Base-by-base conservation (phyloP, 345 rosid genomes). In the Limnanthes douglasii region DNA sequence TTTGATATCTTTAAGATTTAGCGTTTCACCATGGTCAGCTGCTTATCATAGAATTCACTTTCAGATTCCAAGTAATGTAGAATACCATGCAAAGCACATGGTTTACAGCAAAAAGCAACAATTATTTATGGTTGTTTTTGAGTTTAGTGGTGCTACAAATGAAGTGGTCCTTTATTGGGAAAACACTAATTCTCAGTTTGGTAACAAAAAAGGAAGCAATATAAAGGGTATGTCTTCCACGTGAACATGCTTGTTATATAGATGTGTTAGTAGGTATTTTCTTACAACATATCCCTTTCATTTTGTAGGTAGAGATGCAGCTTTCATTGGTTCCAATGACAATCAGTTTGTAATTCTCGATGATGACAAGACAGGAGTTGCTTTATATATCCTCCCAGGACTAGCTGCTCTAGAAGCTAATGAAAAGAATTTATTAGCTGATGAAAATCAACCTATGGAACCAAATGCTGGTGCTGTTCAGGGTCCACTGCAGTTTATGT, bases 101-200 rank as follows among this genome's bases (percentile, higher is more conserved):
- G 73, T 75, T 28, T 69, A 77, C 64, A 64, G 96, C 50, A 66
- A 55, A 65, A 80, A 65, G 45, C 81, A 66, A 50, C 78, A 58
- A 57, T 61, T 90, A 27, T 84, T 84, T 75, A 74, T 90, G 50
- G 66, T 80, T 54, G 64, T 72, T 55, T 90, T 70, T 60, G 96
- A 90, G 60, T 84, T 77, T 53, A 73, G 72, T 59, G 88, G 88
- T 52, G 63, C 82, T 21, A 60, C 77, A 18, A 75, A 65, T 58
- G 96, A 90, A 60, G 88, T 90, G 20, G 77, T 80, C 40, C 75
- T 90, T 48, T 90, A 84, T 54, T 72, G 94, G 85, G 98, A 84
- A 75, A 90, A 75, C 61, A 57, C 76, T 37, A 68, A 72, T 53
- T 41, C 66, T 21, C 81, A 70, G 56, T 43, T 74, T 22, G 61